These are phyloP conservation scores for Saturnispora besseyi DNA, from an alignment of 805 yeast species.

Conservation along the genomic window DNA sequence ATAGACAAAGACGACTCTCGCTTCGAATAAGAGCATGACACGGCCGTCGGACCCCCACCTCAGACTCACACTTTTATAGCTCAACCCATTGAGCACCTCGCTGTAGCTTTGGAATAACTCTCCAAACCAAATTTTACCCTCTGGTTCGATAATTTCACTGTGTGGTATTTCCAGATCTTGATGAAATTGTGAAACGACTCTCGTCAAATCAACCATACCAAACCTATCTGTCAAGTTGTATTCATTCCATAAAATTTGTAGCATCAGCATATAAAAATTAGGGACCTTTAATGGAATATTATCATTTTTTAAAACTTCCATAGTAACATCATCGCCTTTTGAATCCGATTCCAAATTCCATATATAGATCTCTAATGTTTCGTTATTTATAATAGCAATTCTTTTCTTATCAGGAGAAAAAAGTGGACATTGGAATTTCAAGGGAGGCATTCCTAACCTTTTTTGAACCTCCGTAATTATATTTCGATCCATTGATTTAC, in stretches of 20 bases:
- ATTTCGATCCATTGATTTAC: not conserved
- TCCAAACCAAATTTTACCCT: slow-evolving; percentile 9
- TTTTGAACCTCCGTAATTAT: not conserved
- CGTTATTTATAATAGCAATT: slow-evolving; percentile 1
- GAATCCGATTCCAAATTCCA: slow-evolving; percentile 3
- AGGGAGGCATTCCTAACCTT: not conserved
- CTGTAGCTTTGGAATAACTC: slow-evolving; percentile 19
- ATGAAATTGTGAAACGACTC: not conserved
- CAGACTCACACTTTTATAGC: slow-evolving; percentile 13
- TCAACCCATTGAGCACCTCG: slow-evolving; percentile 16
- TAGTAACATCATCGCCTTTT: slow-evolving; percentile 1
- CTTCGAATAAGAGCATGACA: slow-evolving; percentile 16
- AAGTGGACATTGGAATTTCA: not conserved
- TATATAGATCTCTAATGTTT: not conserved
- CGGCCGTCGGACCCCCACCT: slow-evolving; percentile 20
- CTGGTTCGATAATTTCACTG: not conserved
- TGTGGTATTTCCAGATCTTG: not conserved
- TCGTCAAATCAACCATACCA: slow-evolving; percentile 1
- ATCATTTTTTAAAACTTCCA: slow-evolving; percentile 14
- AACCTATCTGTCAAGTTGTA: slow-evolving; percentile 2
- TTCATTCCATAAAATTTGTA: slow-evolving; percentile 19
- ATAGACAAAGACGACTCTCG: slow-evolving; percentile 21
- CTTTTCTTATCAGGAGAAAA: not conserved
- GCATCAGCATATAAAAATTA: slow-evolving; percentile 19
- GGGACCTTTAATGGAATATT: slow-evolving; percentile 22